Evolutionary conservation across 306 rosid species (phyloP).

Genomic region (Abrus precatorius): DNA sequence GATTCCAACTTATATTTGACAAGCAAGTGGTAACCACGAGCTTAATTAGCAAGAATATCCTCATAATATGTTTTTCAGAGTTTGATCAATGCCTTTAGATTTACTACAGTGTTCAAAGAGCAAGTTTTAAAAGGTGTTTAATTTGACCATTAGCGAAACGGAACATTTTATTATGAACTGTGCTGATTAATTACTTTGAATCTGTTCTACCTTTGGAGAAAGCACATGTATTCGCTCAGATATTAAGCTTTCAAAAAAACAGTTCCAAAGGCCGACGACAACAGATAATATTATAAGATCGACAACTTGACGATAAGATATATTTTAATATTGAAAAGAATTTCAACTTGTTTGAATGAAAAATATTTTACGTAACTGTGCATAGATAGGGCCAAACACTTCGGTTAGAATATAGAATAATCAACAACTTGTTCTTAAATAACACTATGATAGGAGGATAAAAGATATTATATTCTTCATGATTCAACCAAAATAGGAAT

Average conservation of each 20-base stretch:
- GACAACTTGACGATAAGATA: constrained; percentile 32
- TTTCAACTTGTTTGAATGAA: constrained; percentile 60
- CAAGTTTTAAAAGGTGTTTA: constrained; percentile 8
- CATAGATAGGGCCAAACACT: constrained; percentile 42
- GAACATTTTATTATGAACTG: constrained; percentile 37
- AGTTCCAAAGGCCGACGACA: not conserved
- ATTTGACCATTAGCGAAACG: constrained; percentile 16
- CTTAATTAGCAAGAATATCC: not conserved
- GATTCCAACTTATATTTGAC: not conserved
- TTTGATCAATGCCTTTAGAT: constrained; percentile 21
- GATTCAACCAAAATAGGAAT: constrained; percentile 37
- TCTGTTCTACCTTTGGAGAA: constrained; percentile 5
- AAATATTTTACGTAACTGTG: constrained; percentile 45
- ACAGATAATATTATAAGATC: constrained; percentile 9
- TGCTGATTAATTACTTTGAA: constrained; percentile 40
- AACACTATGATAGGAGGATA: not conserved
- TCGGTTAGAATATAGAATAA: constrained; percentile 34
- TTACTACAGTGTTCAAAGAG: constrained; percentile 2
- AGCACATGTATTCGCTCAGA: constrained; percentile 48
- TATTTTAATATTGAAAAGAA: constrained; percentile 48
- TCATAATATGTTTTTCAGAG: not conserved
- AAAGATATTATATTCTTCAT: constrained; percentile 5
- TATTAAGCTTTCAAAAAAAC: constrained; percentile 23
- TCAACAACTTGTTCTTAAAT: constrained; percentile 41
- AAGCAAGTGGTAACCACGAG: not conserved